Evolutionary conservation across 2,329 filamentous ascomycete species (phyloP), one percentile per base, ranked within the genome.

Genomic region (Aspergillus fijiensis): DNA sequence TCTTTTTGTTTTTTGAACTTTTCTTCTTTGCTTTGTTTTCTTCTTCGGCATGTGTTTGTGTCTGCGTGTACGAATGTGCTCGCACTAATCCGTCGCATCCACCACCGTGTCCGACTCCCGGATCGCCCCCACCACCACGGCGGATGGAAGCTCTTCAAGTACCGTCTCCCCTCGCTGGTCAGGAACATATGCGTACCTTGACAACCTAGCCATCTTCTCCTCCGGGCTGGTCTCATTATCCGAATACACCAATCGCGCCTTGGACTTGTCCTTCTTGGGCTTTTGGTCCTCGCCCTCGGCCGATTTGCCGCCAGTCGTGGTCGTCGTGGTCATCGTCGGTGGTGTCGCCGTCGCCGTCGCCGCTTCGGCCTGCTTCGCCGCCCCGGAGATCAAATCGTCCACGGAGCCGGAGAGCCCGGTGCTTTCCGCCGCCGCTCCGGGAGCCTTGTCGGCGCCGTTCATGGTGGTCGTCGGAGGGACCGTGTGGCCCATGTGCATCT

Each of bases 221-320:
- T 97, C 93, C 1, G 92, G 90, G 70, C 90, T 95, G 70, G 87
- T 80, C 60, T 89, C 88, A 55, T 89, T 87, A 72, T 96, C 91
- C 63, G 87, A 87, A 79, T 95, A 96, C 31, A 96, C 82, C 84
- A 96, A 88, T 73, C 85, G 81, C 67, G 79, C 81, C 72, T 88
- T 89, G 70, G 83, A 80, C 71, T 87, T 88, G 72, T 87, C 85
- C 67, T 88, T 89, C 82, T 89, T 89, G 19, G 77, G 76, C 70
- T 86, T 86, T 79, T 87, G 89, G 73, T 89, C 87, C 54, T 77
- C 80, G 1, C 42, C n/a, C 42, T 55, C 48, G 19, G 11, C 21
- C 14, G 16, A 9, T 19, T 55, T 47, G 27, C 39, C 53, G 14
- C 16, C 39, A 19, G 74, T 73, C 4, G 76, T 72, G 57, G 80